Evolutionary conservation across 176 grass and related monocot genomes (phyloP).

Genomic region (Thalia dealbata): DNA sequence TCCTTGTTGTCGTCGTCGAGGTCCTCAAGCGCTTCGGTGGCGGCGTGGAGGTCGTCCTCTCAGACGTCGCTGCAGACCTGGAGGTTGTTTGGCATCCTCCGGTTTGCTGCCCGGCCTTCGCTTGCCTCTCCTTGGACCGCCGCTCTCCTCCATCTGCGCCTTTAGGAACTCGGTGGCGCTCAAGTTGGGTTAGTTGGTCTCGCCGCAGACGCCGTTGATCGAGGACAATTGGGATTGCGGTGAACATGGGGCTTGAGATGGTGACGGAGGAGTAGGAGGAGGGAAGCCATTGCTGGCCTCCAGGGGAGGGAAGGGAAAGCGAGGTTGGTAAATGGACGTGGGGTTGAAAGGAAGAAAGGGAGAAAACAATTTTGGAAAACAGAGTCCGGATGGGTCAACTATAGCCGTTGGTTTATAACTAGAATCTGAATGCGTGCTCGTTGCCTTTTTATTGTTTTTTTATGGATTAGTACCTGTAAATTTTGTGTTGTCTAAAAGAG

Average conservation of each 20-base stretch:
- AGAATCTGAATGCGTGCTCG: background rate
- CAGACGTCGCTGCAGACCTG: slow-evolving; percentile 31
- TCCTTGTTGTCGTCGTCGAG: slow-evolving; percentile 25
- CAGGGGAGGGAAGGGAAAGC: background rate
- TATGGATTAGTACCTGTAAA: background rate
- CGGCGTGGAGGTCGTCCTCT: slow-evolving; percentile 48
- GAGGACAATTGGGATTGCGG: no score
- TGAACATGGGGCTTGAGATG: no score
- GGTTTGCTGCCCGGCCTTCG: no score
- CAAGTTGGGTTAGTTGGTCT: slow-evolving; percentile 31
- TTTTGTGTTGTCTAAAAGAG: background rate
- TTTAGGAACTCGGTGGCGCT: slow-evolving; percentile 26
- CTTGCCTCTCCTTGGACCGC: no score
- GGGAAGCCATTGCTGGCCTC: background rate
- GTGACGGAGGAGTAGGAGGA: slow-evolving; percentile 8
- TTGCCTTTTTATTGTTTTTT: background rate
- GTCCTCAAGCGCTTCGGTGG: slow-evolving; percentile 24
- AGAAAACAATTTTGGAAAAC: slow-evolving; percentile 14
- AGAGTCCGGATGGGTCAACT: background rate
- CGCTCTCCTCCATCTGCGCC: slow-evolving; percentile 34
- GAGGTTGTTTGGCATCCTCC: slow-evolving; percentile 12
- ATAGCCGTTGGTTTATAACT: background rate
- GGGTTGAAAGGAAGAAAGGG: background rate
- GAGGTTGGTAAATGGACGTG: slow-evolving; percentile 4
- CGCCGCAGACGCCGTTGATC: slow-evolving; percentile 24